phyloP scores from a whole-genome alignment of 164 flowering plant genomes.

The Magnolia kwangsiensis region DNA sequence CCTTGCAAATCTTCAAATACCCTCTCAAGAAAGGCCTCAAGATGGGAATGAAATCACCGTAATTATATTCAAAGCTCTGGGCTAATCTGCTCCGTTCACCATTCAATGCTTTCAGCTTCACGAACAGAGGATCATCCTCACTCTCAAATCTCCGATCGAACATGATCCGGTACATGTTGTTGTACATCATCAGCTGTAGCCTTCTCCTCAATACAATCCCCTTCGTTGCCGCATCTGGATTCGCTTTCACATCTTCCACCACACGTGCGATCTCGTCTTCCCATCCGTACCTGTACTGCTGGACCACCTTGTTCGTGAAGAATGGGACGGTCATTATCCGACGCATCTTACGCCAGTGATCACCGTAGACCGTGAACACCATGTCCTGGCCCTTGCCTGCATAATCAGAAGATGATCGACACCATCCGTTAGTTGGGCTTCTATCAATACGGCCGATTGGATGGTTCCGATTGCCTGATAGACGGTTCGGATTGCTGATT shows the following conservation, averaged over 20 bases:
- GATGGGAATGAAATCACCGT: constrained; percentile 81
- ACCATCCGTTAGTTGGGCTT: not conserved
- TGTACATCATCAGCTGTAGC: constrained; percentile 85
- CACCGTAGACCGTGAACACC: constrained; percentile 90
- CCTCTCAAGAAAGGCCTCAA: constrained; percentile 72
- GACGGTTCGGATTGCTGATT: too few relatives aligned
- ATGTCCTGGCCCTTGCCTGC: constrained; percentile 79
- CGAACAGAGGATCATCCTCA: constrained; percentile 69
- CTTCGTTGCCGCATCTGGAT: constrained; percentile 41
- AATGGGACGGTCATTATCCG: constrained; percentile 91
- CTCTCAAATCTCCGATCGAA: constrained; percentile 77
- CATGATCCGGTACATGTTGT: constrained; percentile 86
- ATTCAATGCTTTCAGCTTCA: constrained; percentile 59
- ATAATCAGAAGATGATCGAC: not conserved
- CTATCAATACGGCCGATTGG: too few relatives aligned
- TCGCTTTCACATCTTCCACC: constrained; percentile 61
- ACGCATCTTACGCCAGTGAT: constrained; percentile 89
- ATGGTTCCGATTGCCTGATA: too few relatives aligned
- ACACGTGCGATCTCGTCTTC: constrained; percentile 57
- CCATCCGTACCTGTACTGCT: constrained; percentile 72
- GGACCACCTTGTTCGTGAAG: constrained; percentile 89
- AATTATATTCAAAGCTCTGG: constrained; percentile 83
- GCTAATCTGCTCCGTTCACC: constrained; percentile 79
- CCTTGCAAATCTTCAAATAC: constrained; percentile 63
- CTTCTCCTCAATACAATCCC: constrained; percentile 64